phyloP scores from a whole-genome alignment of 116 monocot species.

The Thalassia testudinum region DNA sequence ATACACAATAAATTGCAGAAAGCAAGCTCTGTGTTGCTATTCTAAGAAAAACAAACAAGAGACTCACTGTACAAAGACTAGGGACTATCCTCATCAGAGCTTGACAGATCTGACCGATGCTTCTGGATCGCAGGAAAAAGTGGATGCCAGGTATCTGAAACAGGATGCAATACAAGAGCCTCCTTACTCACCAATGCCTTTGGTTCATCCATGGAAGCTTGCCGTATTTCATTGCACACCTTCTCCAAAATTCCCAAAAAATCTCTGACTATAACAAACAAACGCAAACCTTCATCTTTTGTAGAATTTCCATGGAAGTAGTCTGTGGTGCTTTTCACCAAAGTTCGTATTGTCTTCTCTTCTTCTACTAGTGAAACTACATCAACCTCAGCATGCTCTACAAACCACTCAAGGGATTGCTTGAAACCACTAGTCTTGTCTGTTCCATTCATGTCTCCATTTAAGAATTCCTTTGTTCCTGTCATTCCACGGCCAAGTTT shows the following conservation, averaged over 20 bases:
- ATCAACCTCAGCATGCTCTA: constrained; percentile 44
- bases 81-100: no score
- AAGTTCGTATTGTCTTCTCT: constrained; percentile 41
- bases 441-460: constrained; percentile 34
- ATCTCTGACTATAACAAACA: constrained; percentile 75
- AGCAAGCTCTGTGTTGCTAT: no score
- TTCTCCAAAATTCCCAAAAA: constrained; percentile 65
- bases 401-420: constrained; percentile 34
- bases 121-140: no score
- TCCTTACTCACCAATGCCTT: constrained; percentile 16
- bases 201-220: constrained; percentile 10
- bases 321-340: constrained; percentile 58
- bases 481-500: constrained; percentile 33
- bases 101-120: no score
- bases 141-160: no score
- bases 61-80: no score
- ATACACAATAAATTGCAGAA: no score
- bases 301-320: constrained; percentile 69
- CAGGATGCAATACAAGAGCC: no score
- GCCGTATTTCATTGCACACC: constrained; percentile 54
- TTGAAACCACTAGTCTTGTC: constrained; percentile 60
- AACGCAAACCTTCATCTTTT: constrained; percentile 63
- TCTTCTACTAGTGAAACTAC: constrained; percentile 31
- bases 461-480: constrained; percentile 40
- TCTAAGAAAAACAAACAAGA: no score